These are phyloP conservation scores for Yamadazyma insecticola DNA, from an alignment of 805 yeast genomes.

Conservation along the genomic window DNA sequence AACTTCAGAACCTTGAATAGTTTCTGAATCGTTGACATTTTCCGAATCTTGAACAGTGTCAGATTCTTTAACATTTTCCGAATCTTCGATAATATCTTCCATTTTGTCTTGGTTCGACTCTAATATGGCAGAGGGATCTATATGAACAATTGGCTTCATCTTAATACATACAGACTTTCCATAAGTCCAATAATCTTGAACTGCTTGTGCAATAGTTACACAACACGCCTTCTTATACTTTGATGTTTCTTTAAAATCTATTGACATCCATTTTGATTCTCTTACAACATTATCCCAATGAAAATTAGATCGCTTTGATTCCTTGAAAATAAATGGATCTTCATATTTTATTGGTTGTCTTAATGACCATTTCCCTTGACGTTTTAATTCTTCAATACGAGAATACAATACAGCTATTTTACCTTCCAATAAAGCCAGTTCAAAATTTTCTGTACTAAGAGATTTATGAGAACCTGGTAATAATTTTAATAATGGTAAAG, in stretches of 20 bases:
- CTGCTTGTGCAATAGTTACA: conserved; percentile 63
- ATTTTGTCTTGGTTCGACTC: not conserved
- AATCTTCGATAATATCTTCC: conserved; percentile 2
- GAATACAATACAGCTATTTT: conserved; percentile 85
- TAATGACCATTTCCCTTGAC: conserved; percentile 86
- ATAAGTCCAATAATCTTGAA: conserved; percentile 70
- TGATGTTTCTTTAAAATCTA: conserved; percentile 66
- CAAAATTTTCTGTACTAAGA: conserved; percentile 78
- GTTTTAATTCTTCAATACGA: conserved; percentile 85
- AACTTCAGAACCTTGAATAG: conserved; percentile 7
- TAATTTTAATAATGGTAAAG: conserved; percentile 76
- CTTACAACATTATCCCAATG: conserved; percentile 73
- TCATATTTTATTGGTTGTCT: conserved; percentile 71
- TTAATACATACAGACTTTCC: conserved; percentile 63
- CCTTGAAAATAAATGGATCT: conserved; percentile 51
- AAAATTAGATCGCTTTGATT: conserved; percentile 28
- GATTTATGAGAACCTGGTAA: conserved; percentile 85
- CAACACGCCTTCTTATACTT: conserved; percentile 71
- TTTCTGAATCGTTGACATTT: not conserved
- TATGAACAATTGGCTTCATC: conserved; percentile 37
- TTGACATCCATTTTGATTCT: conserved; percentile 82
- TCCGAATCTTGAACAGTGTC: conserved; percentile 1
- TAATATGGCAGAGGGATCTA: conserved; percentile 7
- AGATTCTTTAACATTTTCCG: not conserved
- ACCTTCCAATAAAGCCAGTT: conserved; percentile 82